phyloP scores from a whole-genome alignment of 345 rosid genomes.

The Populus ilicifolia region DNA sequence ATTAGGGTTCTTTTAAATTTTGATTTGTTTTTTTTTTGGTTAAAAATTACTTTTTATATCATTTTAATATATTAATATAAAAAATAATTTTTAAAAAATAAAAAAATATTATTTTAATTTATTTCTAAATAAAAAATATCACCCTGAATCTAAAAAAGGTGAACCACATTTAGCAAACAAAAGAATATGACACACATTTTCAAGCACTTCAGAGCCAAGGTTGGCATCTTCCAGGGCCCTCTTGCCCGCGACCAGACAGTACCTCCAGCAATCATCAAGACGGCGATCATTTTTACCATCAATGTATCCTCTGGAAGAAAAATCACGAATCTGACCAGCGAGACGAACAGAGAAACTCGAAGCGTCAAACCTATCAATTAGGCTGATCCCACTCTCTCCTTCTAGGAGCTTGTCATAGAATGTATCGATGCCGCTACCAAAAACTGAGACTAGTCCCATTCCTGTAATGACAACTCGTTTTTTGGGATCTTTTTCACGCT shows the following conservation, averaged over 20 bases:
- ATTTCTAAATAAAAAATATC: too few species aligned
- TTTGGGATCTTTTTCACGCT: slow-evolving; percentile 50
- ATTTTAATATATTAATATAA: too few species aligned
- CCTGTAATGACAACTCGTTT: slow-evolving; percentile 60
- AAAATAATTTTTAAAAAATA: too few species aligned
- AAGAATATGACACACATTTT: slow-evolving; percentile 30
- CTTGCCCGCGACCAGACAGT: slow-evolving; percentile 61
- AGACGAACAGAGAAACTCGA: slow-evolving; percentile 48
- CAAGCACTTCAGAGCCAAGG: slow-evolving; percentile 46
- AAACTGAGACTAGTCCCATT: slow-evolving; percentile 61
- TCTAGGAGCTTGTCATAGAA: slow-evolving; percentile 53
- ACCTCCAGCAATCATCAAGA: slow-evolving; percentile 68
- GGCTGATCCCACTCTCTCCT: slow-evolving; percentile 64
- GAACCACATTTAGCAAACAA: not conserved
- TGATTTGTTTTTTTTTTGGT: too few species aligned
- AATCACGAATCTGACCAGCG: slow-evolving; percentile 60
- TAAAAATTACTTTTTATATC: too few species aligned
- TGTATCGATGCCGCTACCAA: slow-evolving; percentile 42
- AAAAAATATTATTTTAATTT: too few species aligned
- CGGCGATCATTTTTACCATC: slow-evolving; percentile 65
- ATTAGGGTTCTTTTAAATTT: not conserved
- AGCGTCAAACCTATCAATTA: slow-evolving; percentile 61
- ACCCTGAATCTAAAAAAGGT: not conserved
- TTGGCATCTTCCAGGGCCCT: slow-evolving; percentile 53
- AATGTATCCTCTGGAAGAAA: slow-evolving; percentile 58